Conservation (phyloP, 768 basidiomycete genomes). For the Mycena haematopus region DNA sequence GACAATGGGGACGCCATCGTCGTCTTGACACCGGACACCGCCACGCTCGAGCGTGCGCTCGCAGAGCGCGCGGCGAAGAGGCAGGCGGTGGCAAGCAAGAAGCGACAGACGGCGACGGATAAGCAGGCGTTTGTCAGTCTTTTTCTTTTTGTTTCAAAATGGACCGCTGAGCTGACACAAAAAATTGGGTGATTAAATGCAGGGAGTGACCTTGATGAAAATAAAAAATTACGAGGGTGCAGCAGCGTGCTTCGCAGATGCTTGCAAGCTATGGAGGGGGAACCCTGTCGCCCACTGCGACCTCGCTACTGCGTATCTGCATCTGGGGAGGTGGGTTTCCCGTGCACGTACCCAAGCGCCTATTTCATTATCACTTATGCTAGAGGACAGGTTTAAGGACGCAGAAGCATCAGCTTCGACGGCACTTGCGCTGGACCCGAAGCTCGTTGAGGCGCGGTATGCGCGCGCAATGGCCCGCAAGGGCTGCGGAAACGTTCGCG, state of each 20-base stretch:
- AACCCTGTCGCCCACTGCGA: conserved; percentile 28
- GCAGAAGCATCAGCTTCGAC: conserved; percentile 20
- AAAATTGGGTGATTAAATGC: not conserved
- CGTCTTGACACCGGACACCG: conserved; percentile 29
- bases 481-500: conserved; percentile 13
- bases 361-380: not conserved
- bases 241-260: conserved; percentile 20
- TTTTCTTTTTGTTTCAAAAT: not conserved
- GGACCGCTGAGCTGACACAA: not conserved
- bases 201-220: conserved; percentile 29
- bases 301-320: conserved; percentile 29
- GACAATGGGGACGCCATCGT: conserved; percentile 25
- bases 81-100: not conserved
- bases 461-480: conserved; percentile 30
- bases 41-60: conserved; percentile 21
- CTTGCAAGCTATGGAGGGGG: conserved; percentile 23
- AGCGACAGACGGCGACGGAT: conserved; percentile 5
- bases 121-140: conserved; percentile 18
- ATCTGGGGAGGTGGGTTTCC: conserved; percentile 25
- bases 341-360: not conserved
- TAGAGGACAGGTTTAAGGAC: conserved; percentile 17
- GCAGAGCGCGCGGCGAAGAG: conserved; percentile 25
- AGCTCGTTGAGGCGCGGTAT: conserved; percentile 29
- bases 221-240: conserved; percentile 29
- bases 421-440: conserved; percentile 29